phyloP scores from a whole-genome alignment of 1,284 basidiomycete genomes.

The Cutaneotrichosporon daszewskae region DNA sequence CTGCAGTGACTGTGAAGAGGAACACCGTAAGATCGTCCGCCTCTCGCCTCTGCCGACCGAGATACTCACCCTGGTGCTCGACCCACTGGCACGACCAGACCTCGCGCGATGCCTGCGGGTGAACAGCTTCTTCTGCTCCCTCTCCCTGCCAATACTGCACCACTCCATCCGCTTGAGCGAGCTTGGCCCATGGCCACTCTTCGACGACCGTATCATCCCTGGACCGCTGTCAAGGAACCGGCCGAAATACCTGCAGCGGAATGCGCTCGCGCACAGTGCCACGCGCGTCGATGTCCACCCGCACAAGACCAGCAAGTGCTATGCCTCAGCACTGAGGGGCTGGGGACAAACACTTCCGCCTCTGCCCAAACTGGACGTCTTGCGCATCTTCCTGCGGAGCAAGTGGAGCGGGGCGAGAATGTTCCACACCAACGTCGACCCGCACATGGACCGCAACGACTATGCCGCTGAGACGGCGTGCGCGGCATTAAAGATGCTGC shows the following conservation, averaged over 20 bases:
- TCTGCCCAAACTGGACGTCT: slow-evolving; percentile 2
- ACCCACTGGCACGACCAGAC: neutral
- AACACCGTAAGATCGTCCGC: no score
- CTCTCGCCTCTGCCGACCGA: slow-evolving; percentile 5
- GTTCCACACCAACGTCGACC: slow-evolving; percentile 10
- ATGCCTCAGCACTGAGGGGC: neutral
- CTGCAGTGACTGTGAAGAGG: no score
- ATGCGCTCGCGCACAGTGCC: neutral
- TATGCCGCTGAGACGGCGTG: neutral
- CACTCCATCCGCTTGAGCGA: slow-evolving; percentile 2
- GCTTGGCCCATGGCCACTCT: slow-evolving; percentile 6
- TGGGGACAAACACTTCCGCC: slow-evolving; percentile 5
- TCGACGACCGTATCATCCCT: slow-evolving; percentile 2
- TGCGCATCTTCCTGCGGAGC: slow-evolving; percentile 2
- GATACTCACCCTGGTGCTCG: slow-evolving; percentile 1
- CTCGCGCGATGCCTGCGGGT: slow-evolving; percentile 3
- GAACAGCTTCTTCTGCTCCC: slow-evolving; percentile 5
- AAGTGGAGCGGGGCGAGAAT: slow-evolving; percentile 6
- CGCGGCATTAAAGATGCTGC: slow-evolving; percentile 4
- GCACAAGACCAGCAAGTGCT: slow-evolving; percentile 6
- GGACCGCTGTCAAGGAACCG: neutral
- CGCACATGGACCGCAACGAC: no score
- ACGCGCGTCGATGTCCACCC: slow-evolving; percentile 5
- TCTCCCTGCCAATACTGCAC: slow-evolving; percentile 8
- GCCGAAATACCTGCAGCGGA: slow-evolving; percentile 1